Conservation (phyloP, 116 monocot genomes). For the Papilionanthe hybrid region DNA sequence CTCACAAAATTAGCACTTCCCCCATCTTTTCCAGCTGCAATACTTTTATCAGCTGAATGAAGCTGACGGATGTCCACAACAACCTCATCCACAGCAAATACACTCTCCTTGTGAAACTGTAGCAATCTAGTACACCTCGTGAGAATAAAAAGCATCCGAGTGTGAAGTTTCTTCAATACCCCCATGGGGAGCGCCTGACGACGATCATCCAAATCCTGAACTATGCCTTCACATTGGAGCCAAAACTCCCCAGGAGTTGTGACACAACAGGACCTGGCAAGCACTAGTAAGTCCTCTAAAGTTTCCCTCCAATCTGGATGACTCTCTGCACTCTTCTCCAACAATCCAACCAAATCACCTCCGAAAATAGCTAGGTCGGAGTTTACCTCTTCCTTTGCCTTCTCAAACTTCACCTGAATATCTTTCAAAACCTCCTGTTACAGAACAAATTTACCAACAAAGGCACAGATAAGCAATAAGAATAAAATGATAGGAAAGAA, state of each 20-base stretch:
- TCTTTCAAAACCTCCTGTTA: conserved; percentile 78
- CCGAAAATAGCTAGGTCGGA: conserved; percentile 86
- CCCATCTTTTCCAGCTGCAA: conserved; percentile 23
- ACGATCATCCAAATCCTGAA: conserved; percentile 92
- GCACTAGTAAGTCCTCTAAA: conserved; percentile 78
- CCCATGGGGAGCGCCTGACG: conserved; percentile 89
- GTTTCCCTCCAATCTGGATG: conserved; percentile 95
- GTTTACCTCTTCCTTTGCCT: conserved; percentile 95
- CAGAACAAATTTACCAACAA: conserved; percentile 14
- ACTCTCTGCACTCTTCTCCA: conserved; percentile 78
- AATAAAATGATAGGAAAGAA: not conserved
- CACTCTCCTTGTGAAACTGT: conserved; percentile 94
- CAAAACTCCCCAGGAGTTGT: conserved; percentile 88
- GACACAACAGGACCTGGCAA: conserved; percentile 73
- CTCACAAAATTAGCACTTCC: conserved; percentile 24
- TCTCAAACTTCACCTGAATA: conserved; percentile 86
- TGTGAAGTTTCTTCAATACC: conserved; percentile 87
- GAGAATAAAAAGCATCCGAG: conserved; percentile 93
- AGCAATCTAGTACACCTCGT: conserved; percentile 96
- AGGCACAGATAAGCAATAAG: not conserved
- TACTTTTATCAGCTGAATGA: conserved; percentile 52
- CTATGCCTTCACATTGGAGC: conserved; percentile 98
- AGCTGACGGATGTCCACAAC: conserved; percentile 38
- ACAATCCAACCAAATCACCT: conserved; percentile 82
- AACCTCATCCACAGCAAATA: conserved; percentile 76